These are phyloP conservation scores for Phytopythium ostracodes DNA, from an alignment of 352 stramenopile species.

Conservation along the genomic window DNA sequence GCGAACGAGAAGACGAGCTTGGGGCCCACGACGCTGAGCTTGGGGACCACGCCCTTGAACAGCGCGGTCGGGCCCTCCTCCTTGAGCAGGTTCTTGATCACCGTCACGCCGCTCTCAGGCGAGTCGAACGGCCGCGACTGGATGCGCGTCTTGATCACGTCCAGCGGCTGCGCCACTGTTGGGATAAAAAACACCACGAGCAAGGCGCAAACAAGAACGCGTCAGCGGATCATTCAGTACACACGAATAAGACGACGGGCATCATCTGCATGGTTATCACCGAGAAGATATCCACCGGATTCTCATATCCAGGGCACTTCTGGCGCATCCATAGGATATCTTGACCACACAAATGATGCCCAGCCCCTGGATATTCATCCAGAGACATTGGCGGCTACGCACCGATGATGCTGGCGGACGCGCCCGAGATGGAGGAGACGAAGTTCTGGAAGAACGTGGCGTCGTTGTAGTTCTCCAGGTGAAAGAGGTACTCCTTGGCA, in stretches of 20 bases:
- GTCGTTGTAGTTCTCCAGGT: conserved; percentile 87
- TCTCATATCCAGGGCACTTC: too few species aligned
- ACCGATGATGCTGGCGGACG: conserved; percentile 82
- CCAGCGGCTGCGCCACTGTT: conserved; percentile 87
- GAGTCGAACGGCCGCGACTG: conserved; percentile 94
- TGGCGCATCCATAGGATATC: too few species aligned
- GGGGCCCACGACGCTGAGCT: conserved; percentile 93
- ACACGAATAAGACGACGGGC: conserved; percentile 3
- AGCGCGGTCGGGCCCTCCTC: conserved; percentile 89
- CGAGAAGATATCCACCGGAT: background rate
- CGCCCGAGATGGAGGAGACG: conserved; percentile 80
- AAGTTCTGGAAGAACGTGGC: conserved; percentile 92
- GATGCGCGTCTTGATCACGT: conserved; percentile 96
- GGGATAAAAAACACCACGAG: background rate
- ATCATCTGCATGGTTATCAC: background rate
- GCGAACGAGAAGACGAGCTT: conserved; percentile 97
- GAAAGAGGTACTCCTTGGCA: conserved; percentile 89
- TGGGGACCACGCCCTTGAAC: conserved; percentile 95
- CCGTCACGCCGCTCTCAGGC: conserved; percentile 85
- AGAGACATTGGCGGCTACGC: conserved; percentile 8
- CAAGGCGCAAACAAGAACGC: conserved; percentile 7
- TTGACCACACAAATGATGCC: background rate
- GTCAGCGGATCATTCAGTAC: conserved; percentile 4
- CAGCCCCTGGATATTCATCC: too few species aligned
- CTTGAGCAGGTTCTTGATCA: conserved; percentile 92